phyloP scores from a whole-genome alignment of 1,284 basidiomycete species.

The Bondarzewia mesenterica region DNA sequence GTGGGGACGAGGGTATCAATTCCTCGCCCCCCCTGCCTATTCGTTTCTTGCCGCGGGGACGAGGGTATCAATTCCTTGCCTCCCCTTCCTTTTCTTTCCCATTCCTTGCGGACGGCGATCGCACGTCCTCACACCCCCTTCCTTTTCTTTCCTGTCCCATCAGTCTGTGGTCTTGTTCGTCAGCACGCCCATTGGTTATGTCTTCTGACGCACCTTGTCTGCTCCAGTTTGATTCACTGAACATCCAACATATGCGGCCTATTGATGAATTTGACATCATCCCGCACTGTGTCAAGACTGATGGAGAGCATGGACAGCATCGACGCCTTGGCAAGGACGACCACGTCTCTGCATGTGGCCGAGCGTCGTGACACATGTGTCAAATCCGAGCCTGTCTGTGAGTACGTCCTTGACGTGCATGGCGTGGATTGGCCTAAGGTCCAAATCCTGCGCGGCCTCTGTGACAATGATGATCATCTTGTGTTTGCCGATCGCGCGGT shows the following conservation, averaged over 20 bases:
- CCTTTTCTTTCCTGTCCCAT: no score
- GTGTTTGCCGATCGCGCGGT: conserved; percentile 88
- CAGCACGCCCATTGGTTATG: no score
- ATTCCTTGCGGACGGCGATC: no score
- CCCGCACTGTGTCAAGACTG: conserved; percentile 69
- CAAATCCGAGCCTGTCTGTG: conserved; percentile 79
- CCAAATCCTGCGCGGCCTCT: conserved; percentile 86
- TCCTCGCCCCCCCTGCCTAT: no score
- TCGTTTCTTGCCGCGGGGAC: no score
- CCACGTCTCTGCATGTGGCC: conserved; percentile 97
- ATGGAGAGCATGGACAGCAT: conserved; percentile 90
- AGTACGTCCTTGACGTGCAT: conserved; percentile 90
- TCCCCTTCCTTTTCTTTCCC: no score
- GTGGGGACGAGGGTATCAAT: no score
- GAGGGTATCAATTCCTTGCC: no score
- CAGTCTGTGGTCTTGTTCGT: no score
- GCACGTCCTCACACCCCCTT: no score
- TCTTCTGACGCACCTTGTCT: no score
- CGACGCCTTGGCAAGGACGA: conserved; percentile 88
- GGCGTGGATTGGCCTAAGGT: conserved; percentile 85
- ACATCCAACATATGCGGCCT: conserved; percentile 81
- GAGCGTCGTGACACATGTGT: conserved; percentile 96
- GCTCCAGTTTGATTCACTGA: no score
- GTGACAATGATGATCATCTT: conserved; percentile 98
- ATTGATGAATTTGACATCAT: conserved; percentile 88